These are phyloP conservation scores for Rugonectria rugulosa DNA, from an alignment of 2,329 filamentous ascomycete genomes.

Conservation along the genomic window DNA sequence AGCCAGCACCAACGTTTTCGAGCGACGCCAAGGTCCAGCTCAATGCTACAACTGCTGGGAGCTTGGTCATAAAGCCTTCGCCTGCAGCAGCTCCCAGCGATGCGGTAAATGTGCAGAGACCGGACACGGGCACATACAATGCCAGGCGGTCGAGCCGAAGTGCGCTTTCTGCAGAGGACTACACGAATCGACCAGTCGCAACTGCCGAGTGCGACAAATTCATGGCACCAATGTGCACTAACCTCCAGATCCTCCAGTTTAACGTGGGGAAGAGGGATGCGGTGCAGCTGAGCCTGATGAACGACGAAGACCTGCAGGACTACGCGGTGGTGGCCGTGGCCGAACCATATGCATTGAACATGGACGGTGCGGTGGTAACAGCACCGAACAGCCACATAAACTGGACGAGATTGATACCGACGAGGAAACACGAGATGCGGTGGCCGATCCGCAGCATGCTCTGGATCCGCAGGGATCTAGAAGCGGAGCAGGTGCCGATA, in stretches of 20 bases:
- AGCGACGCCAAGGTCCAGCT: neutral
- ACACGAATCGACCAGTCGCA: neutral
- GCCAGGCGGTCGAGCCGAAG: neutral
- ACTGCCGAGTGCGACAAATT: neutral
- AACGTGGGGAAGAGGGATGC: neutral
- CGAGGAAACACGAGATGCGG: neutral
- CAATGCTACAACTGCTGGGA: constrained; percentile 16
- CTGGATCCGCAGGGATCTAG: neutral
- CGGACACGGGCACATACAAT: neutral
- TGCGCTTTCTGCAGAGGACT: neutral
- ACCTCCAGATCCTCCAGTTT: neutral
- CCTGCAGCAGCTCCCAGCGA: neutral
- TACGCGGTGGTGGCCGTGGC: neutral
- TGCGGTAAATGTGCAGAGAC: neutral
- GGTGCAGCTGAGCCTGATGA: neutral
- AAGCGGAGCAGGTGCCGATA: neutral
- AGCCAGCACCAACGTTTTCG: constrained; percentile 12
- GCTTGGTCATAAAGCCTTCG: constrained; percentile 4
- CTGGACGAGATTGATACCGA: neutral
- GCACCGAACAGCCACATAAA: neutral
- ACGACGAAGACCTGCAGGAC: neutral
- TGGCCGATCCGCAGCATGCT: constrained; percentile 2
- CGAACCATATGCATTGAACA: neutral
- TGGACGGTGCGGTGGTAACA: neutral
- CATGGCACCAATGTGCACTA: neutral